These are phyloP conservation scores for Leishmania aethiopica DNA, from an alignment of 208 protist species.

Conservation along the genomic window DNA sequence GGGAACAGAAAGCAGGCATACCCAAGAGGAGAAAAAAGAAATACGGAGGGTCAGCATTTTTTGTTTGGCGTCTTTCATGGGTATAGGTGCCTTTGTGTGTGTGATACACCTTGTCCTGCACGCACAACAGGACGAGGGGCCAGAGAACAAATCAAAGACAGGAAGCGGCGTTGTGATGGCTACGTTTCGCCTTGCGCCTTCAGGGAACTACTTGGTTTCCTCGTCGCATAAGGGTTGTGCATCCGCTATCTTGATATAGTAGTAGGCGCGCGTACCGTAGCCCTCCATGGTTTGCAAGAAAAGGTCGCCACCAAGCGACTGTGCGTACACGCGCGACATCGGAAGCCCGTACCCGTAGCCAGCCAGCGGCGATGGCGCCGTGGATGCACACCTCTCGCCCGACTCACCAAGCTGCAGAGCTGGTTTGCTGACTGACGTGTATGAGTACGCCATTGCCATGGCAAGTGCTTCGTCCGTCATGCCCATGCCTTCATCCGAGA, in stretches of 20 bases:
- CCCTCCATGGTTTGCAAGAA: slow-evolving; percentile 93
- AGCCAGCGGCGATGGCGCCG: slow-evolving; percentile 74
- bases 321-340: slow-evolving; percentile 92
- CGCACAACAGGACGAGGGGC: background rate
- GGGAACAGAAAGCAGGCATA: background rate
- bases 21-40: background rate
- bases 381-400: slow-evolving; percentile 10
- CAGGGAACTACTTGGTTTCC: background rate
- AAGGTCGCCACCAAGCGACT: slow-evolving; percentile 94
- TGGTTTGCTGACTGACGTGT: slow-evolving; percentile 88
- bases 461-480: slow-evolving; percentile 77
- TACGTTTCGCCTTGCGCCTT: background rate
- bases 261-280: slow-evolving; percentile 92
- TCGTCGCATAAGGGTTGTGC: background rate
- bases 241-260: slow-evolving; percentile 77
- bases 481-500: slow-evolving; percentile 84
- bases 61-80: background rate
- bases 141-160: background rate
- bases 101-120: background rate
- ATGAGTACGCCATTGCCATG: slow-evolving; percentile 93
- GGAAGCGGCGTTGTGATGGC: background rate
- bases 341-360: slow-evolving; percentile 96
- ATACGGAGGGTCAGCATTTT: background rate
- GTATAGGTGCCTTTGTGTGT: background rate
- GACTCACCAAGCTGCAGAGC: slow-evolving; percentile 40